These are phyloP conservation scores for Hortaea sp. DNA, from an alignment of 2,329 filamentous ascomycete genomes.

Conservation along the genomic window DNA sequence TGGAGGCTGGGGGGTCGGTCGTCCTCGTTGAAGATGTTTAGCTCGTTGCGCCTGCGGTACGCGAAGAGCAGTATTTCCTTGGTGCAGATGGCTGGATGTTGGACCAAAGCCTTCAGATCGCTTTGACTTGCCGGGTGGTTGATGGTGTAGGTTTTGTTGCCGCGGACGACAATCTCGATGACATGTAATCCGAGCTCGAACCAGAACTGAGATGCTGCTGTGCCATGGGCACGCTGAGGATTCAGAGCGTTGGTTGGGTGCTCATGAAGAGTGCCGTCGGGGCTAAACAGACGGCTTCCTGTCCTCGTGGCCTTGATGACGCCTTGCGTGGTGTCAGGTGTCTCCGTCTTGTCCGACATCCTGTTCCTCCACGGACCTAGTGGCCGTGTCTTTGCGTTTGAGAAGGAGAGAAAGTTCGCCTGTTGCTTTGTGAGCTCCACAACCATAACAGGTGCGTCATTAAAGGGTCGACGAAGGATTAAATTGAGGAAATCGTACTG, in stretches of 20 bases:
- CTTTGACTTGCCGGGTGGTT: not conserved
- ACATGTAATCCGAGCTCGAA: not conserved
- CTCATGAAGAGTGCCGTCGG: not conserved
- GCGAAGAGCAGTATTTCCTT: not conserved
- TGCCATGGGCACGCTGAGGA: not conserved
- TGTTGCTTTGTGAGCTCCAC: no score
- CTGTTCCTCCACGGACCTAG: no score
- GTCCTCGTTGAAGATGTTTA: not conserved
- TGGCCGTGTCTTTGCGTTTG: no score
- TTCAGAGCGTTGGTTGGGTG: not conserved
- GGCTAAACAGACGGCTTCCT: no score
- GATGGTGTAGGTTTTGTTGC: not conserved
- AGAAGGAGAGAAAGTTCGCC: no score
- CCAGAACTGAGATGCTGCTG: not conserved
- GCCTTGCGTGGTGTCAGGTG: no score
- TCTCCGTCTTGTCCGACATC: no score
- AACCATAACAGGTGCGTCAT: no score
- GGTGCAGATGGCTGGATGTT: not conserved
- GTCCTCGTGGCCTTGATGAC: no score
- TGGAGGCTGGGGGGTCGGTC: no score
- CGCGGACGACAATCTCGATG: not conserved
- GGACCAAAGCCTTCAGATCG: not conserved
- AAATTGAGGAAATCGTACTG: no score
- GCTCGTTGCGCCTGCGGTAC: not conserved
- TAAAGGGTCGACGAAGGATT: no score